These are phyloP conservation scores for Ilyonectria mors-panacis DNA, from an alignment of 2,329 filamentous ascomycete species.

Conservation along the genomic window DNA sequence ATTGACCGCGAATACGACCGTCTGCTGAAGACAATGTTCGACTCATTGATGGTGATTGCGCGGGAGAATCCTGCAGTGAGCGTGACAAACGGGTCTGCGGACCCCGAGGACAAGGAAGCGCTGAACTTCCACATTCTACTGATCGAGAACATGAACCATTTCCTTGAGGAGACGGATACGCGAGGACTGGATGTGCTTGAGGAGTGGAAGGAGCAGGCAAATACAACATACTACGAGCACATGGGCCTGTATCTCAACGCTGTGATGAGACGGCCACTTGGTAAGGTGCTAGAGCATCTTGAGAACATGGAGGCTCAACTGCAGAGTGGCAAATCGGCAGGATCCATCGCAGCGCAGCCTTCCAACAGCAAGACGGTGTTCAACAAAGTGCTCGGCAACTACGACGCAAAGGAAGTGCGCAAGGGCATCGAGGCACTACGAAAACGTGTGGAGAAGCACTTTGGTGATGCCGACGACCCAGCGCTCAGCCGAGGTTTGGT, in stretches of 20 bases:
- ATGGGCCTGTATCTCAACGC: constrained; percentile 89
- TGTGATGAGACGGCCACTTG: constrained; percentile 89
- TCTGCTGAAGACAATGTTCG: constrained; percentile 96
- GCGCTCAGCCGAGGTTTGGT: constrained; percentile 73
- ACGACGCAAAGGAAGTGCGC: constrained; percentile 87
- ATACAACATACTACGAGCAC: constrained; percentile 86
- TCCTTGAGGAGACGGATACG: constrained; percentile 90
- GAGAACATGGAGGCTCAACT: constrained; percentile 87
- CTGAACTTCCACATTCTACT: constrained; percentile 97
- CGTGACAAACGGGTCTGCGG: constrained; percentile 60
- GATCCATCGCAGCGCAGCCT: constrained; percentile 81
- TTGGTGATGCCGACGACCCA: constrained; percentile 88
- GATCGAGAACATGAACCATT: constrained; percentile 99
- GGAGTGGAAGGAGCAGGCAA: constrained; percentile 85
- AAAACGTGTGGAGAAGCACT: constrained; percentile 97
- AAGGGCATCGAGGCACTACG: constrained; percentile 91
- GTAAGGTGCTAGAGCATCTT: constrained; percentile 91
- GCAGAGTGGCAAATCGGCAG: constrained; percentile 70
- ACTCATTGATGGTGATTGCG: constrained; percentile 95
- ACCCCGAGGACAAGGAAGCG: constrained; percentile 92
- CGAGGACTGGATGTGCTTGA: constrained; percentile 82
- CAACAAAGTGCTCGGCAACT: constrained; percentile 85
- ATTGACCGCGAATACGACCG: constrained; percentile 91
- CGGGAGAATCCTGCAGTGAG: constrained; percentile 73
- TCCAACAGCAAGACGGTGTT: constrained; percentile 87